A percentile compares a stretch with the other conserved stretches of the same genome.
Conservation (phyloP, 495 filamentous ascomycete genomes). For the Neurospora sp. region DNA sequence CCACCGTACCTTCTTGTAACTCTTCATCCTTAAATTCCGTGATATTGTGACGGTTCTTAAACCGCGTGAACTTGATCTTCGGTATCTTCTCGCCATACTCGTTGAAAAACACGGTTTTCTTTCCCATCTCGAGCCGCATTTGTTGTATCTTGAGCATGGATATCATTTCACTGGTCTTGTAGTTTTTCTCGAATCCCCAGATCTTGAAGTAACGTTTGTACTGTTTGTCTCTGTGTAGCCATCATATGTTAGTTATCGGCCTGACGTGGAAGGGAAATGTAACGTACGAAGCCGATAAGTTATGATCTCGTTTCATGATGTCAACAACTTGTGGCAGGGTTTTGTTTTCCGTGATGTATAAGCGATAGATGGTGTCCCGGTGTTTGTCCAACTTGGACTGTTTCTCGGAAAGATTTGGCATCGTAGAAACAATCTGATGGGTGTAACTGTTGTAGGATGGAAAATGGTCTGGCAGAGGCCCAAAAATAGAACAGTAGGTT, state of each 20-base stretch:
- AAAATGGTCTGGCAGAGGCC: neutral
- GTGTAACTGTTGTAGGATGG: neutral
- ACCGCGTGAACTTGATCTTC: conserved; percentile 10
- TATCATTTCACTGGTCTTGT: conserved; percentile 11
- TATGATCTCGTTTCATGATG: conserved; percentile 9
- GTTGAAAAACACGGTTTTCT: conserved; percentile 12
- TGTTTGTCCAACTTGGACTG: conserved; percentile 11
- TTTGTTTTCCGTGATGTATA: conserved; percentile 12
- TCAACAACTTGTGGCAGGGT: conserved; percentile 14
- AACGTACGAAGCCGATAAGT: conserved; percentile 15
- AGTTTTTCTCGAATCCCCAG: conserved; percentile 21
- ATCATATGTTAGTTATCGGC: neutral
- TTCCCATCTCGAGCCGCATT: conserved; percentile 2
- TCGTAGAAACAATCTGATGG: neutral
- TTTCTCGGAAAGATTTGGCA: neutral
- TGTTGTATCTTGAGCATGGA: conserved; percentile 14
- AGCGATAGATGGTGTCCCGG: conserved; percentile 9
- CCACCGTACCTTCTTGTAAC: neutral
- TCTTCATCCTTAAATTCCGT: neutral
- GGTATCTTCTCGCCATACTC: conserved; percentile 4
- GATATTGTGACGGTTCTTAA: conserved; percentile 6
- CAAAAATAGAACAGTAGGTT: neutral
- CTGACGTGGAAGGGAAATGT: neutral
- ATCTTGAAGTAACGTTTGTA: conserved; percentile 20
- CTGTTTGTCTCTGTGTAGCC: conserved; percentile 10